Evolutionary conservation across 805 yeast genomes (phyloP), one percentile per base, ranked within the genome.

Genomic region (Zygosaccharomyces pseudorouxii): DNA sequence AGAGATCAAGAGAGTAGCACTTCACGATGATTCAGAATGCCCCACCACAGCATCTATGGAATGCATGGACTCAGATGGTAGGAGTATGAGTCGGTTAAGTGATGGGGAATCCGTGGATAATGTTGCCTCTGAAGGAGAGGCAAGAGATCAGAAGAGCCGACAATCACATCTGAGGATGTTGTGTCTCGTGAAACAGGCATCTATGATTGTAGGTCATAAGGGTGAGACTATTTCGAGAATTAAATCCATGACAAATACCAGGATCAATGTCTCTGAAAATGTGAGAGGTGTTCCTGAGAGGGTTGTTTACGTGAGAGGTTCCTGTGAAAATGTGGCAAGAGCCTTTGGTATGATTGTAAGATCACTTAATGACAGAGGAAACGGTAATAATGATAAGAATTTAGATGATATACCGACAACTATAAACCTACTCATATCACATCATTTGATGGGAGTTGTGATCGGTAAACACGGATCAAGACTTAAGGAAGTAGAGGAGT

Each of bases 401-500:
- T 74, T 72, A 37, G 75, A 74, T 2, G 68, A 75, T 28, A 69
- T 71, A 53, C 79, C 75, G 45, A 77, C 80, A 47, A 76, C 77
- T 33, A 63, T 89, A 55, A 76, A 81, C 55, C 57, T 88, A 12
- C 69, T 89, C 45, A 74, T 89, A 25, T 93, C 96, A 4, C 89
- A 86, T 64, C 82, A 84, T 8, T 68, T 85, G 62, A 85, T 86
- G 73, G 95, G 95, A 0, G 84, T 77, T 57, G 77, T 89, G 38
- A 87, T 87, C 52, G 96, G 96, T 9, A 82, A 82, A 57, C 81
- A 75, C 44, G 95, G 95, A 18, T 70, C 78, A 20, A 78, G 81
- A 56, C 81, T 89, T 60, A 74, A 87, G 55, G 92, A 87, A 64
- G 86, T 88, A 53, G 95, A 88, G 65, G 89, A 84, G 47, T 76